Base-by-base conservation (phyloP, 306 rosid genomes). In the Senna tora region DNA sequence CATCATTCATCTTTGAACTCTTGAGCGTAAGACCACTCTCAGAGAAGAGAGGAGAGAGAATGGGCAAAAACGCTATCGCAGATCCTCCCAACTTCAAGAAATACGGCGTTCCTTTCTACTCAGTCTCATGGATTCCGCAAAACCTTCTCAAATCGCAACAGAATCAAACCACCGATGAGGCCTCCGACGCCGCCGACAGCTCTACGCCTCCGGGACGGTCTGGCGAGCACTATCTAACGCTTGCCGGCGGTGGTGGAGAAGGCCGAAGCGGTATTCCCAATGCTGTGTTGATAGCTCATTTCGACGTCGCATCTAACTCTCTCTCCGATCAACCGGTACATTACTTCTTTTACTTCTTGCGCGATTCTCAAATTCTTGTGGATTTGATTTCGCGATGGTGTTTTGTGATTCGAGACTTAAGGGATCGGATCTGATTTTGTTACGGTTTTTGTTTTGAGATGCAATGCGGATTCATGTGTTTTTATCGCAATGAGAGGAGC, bases 221-320 rank as follows among this genome's bases (percentile, higher is more conserved):
- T 22, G 49, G 30, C 47, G 80, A 76, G n/a, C 76, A 33, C 56
- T 82, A 82, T 74, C 64, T 88, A 1, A 90, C 87, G 1, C 69
- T 88, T 45, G 80, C 97, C 19, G 98, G 98, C 13, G 98, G 98
- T 3, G 98, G 97, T 19, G 98, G 97, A 47, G 93, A 83, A 73
- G 95, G 99, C 25, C 77, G 79, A 63, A 94, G 92, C 62, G 99
- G 99, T 19, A 87, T 94, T 61, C 89, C 88, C 1, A 94, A 94
- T 81, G 85, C 96, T 28, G 49, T 94, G 33, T 36, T 87, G 58
- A 72, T 94, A 15, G 62, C 86, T 28, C 80, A 61, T 39, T 94
- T 87, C 69, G 96, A 91, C 78, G 60, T 36, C 30, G 77, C 76
- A 4, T 75, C 95, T 10, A 64, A 79, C 67, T 65, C 81, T n/a